Base-by-base conservation (phyloP, 768 basidiomycete species). In the Trametes maxima region DNA sequence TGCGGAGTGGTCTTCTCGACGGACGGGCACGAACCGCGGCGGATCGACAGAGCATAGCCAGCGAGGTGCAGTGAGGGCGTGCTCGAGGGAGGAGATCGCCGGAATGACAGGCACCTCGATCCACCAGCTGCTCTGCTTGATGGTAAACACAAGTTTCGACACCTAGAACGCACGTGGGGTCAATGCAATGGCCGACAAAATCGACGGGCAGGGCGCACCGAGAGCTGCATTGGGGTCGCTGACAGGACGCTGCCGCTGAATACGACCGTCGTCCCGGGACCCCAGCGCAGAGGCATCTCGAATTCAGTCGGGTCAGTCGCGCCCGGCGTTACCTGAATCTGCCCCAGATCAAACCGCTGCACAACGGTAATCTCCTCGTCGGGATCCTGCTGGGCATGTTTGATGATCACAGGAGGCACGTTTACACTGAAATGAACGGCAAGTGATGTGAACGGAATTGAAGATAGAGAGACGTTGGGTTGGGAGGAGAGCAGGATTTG, bases 401-500 rank as follows among this genome's bases (percentile, higher is more conserved):
- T 74, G 3, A 95, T 71, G 13, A 82, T 64, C 28, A 91, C 54
- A 0, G 89, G 85, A 2, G 75, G 63, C 67, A 77, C 62, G 19
- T 74, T 76, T 49, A 77, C 76, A 5, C 82, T 81, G 68, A 94
- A 88, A 43, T 83, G 73, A 6, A 97, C 77, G 1, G 76, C 72
- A 13, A 95, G 68, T 1, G 82, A 80, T 0, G 81, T 70, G 67
- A 97, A 84, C 0, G 88, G 82, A 14, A 96, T 74, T 0, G 77
- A 76, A 5, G 82, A 79, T 19, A 92, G 77, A 0, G 78, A 70
- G 13, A 83, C 76, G 3, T 74, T 67, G 0, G 72, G 67, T 0
- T 86, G 84, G 0, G 89, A 82, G 2, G 78, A 73, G 33, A 97
- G 69, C 8, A 79, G 76, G 8, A 97, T 67, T 71, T 98, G 95